A percentile compares a stretch with the other conserved stretches of the same genome.
phyloP scores from a whole-genome alignment of 1,139 yeast genomes.

The Lodderomyces metapsilosis region DNA sequence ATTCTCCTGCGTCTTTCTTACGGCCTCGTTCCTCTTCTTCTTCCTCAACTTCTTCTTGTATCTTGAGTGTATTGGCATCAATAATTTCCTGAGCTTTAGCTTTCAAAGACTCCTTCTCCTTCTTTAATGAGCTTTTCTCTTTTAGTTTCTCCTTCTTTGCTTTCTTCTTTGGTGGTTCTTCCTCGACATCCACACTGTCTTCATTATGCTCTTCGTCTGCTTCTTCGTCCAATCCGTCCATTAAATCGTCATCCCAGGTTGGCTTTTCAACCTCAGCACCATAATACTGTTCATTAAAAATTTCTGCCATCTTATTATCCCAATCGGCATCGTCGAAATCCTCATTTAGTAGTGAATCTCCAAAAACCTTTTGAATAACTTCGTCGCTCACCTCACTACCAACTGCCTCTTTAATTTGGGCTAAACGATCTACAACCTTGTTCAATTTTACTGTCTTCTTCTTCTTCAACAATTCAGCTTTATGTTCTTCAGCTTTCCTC shows the following conservation, averaged over 20 bases:
- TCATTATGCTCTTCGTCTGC: conserved; percentile 33
- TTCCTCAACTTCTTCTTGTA: conserved; percentile 65
- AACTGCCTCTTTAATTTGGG: conserved; percentile 75
- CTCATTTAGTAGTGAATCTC: conserved; percentile 73
- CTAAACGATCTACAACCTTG: conserved; percentile 73
- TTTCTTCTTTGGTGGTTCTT: conserved; percentile 34
- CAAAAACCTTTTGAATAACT: conserved; percentile 61
- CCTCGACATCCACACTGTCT: conserved; percentile 20
- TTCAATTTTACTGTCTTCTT: conserved; percentile 75
- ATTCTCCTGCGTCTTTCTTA: conserved; percentile 31
- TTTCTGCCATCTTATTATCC: conserved; percentile 83
- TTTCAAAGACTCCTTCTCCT: conserved; percentile 58
- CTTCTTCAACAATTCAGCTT: conserved; percentile 63
- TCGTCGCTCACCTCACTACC: conserved; percentile 74
- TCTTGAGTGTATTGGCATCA: conserved; percentile 35
- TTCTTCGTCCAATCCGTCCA: conserved; percentile 23
- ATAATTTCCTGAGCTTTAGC: conserved; percentile 74
- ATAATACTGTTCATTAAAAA: conserved; percentile 82
- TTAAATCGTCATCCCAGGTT: conserved; percentile 32
- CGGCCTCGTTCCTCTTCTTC: conserved; percentile 48
- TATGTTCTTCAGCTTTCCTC: conserved; percentile 50
- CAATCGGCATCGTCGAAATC: conserved; percentile 91
- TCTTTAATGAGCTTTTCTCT: conserved; percentile 61
- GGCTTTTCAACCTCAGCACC: conserved; percentile 51
- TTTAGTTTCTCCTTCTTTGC: conserved; percentile 50